Base-by-base conservation (phyloP, 345 rosid species). In the Gynandropsis gynandra region DNA sequence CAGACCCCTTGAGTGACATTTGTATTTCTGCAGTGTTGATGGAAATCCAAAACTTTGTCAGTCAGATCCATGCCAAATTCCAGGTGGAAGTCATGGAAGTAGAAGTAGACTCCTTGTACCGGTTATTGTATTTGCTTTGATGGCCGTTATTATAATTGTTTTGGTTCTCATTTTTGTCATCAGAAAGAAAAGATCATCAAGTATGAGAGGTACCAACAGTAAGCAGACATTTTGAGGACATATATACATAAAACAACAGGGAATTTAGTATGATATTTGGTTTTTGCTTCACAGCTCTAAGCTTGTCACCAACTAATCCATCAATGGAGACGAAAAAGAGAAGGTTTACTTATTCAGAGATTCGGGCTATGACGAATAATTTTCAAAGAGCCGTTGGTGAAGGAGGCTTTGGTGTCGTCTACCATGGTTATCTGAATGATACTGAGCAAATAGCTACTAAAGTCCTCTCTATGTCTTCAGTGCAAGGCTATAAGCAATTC, bases 371-470 rank as follows among this genome's bases (percentile, higher is more conserved):
- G 12, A 73, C 82, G 0, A 48, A 71, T 27, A 59, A 71, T 12
- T 65, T 71, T 17, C 35, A 19, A 32, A 60, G 18, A 10, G 47
- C 53, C 16, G 15, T 67, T 8, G 82, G 79, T 14, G 44, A 65
- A 61, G 78, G 78, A 42, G 76, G 76, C 7, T 76, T 67, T n/a
- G 79, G 78, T 33, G 49, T 35, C 39, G 79, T 76, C 19, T 73
- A 32, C 35, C 59, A 57, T 13, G 78, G 76, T 4, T 16, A 4
- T 1, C 31, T 73, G 17, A 58, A 62, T 45, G 62, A 53, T n/a
- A n/a, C n/a, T 10, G 58, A 61, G 34, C 52, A 71, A 62, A 74
- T 63, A 13, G 82, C 79, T 1, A 72, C 73, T 1, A 74, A 77
- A 50, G 33, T 76, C 62, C 64, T 70, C 0, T 73, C 78, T 20